These are phyloP conservation scores for Alectoria sarmentosa DNA, from an alignment of 495 filamentous ascomycete genomes.

Conservation along the genomic window DNA sequence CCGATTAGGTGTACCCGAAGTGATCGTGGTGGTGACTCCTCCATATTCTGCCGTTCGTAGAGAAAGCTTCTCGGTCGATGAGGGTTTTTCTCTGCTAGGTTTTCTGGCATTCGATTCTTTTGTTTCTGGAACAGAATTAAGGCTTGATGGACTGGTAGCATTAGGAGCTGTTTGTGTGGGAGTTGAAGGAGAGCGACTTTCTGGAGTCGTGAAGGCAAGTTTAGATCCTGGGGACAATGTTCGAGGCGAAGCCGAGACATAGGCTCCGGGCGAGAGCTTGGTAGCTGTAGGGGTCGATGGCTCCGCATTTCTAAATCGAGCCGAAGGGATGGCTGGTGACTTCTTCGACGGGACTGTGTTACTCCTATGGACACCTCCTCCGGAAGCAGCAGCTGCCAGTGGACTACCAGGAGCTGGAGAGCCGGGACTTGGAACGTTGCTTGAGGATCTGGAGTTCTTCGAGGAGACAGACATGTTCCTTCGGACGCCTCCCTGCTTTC, in stretches of 20 bases:
- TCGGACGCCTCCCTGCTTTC: slow-evolving; percentile 68
- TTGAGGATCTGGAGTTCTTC: slow-evolving; percentile 64
- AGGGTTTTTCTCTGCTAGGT: slow-evolving; percentile 28
- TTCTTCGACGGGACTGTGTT: slow-evolving; percentile 95
- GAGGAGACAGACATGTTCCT: slow-evolving; percentile 75
- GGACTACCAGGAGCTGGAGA: slow-evolving; percentile 54
- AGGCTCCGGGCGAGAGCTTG: slow-evolving; percentile 30
- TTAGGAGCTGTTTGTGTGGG: slow-evolving; percentile 4
- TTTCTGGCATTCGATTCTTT: slow-evolving; percentile 10
- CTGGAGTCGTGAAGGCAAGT: slow-evolving; percentile 3
- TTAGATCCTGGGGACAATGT: slow-evolving; percentile 15
- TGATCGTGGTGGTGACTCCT: slow-evolving; percentile 32
- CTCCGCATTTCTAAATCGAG: slow-evolving; percentile 35
- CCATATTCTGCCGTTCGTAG: slow-evolving; percentile 35
- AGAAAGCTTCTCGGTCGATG: slow-evolving; percentile 28
- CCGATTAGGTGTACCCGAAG: slow-evolving; percentile 55
- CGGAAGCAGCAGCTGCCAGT: slow-evolving; percentile 33
- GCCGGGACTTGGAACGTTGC: slow-evolving; percentile 60
- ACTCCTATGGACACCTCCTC: slow-evolving; percentile 72
- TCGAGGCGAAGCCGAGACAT: slow-evolving; percentile 24
- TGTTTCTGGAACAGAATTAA: slow-evolving; percentile 13
- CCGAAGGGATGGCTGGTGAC: slow-evolving; percentile 60
- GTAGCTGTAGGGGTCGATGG: slow-evolving; percentile 31
- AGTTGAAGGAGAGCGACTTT: slow-evolving; percentile 13
- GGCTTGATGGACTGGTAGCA: slow-evolving; percentile 15